A percentile compares a stretch with the other conserved stretches of the same genome.
These are phyloP conservation scores for Heterobasidion irregulare DNA, from an alignment of 1,284 basidiomycete species.

Conservation along the genomic window DNA sequence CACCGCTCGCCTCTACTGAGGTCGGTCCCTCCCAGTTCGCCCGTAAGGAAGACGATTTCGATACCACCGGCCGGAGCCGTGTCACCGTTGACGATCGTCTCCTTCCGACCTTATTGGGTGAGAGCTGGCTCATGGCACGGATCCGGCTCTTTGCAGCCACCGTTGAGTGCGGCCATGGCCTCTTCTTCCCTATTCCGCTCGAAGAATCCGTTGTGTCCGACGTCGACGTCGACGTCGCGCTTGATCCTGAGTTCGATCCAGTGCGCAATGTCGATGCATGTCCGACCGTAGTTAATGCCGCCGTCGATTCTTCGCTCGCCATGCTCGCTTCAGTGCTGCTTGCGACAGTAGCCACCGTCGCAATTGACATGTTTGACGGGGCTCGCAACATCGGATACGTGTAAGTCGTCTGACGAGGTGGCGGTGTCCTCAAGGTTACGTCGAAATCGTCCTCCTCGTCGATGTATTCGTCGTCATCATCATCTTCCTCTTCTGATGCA, in stretches of 20 bases:
- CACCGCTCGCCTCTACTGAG: constrained; percentile 10
- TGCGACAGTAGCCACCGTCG: constrained; percentile 23
- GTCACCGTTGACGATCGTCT: background rate
- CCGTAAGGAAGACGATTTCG: constrained; percentile 3
- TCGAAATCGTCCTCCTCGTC: constrained; percentile 57
- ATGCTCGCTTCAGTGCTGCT: constrained; percentile 26
- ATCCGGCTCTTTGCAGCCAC: constrained; percentile 3
- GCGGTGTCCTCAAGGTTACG: constrained; percentile 56
- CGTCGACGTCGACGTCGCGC: constrained; percentile 23
- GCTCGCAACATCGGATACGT: constrained; percentile 10
- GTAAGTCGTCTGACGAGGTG: constrained; percentile 9
- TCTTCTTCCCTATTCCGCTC: constrained; percentile 18
- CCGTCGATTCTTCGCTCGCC: constrained; percentile 24
- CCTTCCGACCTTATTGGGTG: constrained; percentile 4
- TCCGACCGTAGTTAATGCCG: constrained; percentile 36
- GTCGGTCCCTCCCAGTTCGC: constrained; percentile 2
- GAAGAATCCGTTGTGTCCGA: constrained; percentile 17
- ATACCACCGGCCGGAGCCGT: constrained; percentile 1
- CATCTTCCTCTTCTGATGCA: constrained; percentile 19
- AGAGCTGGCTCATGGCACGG: constrained; percentile 1
- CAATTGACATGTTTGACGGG: constrained; percentile 15
- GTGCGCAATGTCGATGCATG: constrained; percentile 36
- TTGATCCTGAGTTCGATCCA: constrained; percentile 26
- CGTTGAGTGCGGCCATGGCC: constrained; percentile 14
- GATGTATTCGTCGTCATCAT: constrained; percentile 30